Conservation (phyloP, 768 basidiomycete genomes). For the Pholiota microspora region DNA sequence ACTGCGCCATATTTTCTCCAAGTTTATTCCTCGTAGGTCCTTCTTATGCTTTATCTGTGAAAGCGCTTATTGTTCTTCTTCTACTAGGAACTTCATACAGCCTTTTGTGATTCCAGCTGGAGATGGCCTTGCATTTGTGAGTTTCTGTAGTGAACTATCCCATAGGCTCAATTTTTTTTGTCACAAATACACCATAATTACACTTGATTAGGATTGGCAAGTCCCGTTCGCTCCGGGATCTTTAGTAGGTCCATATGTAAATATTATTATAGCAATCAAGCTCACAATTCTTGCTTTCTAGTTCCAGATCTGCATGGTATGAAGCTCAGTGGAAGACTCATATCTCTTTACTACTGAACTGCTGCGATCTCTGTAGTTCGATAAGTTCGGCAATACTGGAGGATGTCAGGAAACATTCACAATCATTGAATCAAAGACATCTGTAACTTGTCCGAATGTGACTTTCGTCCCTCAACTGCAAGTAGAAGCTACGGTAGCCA, state of each 20-base stretch:
- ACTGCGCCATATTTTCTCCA: conserved; percentile 57
- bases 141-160: too few relatives aligned
- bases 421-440: conserved; percentile 42
- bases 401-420: conserved; percentile 61
- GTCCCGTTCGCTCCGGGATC: conserved; percentile 62
- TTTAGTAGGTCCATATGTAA: conserved; percentile 30
- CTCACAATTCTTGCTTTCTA: conserved; percentile 13
- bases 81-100: conserved; percentile 34
- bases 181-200: too few relatives aligned
- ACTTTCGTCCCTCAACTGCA: conserved; percentile 44
- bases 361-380: conserved; percentile 33
- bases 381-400: conserved; percentile 53
- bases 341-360: not conserved
- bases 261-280: not conserved
- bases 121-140: conserved; percentile 41
- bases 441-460: conserved; percentile 48
- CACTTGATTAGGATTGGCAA: conserved; percentile 44
- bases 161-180: too few relatives aligned
- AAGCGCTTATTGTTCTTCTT: too few relatives aligned
- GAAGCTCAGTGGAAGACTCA: not conserved
- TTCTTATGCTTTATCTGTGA: not conserved
- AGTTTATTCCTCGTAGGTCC: conserved; percentile 57
- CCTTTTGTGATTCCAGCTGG: conserved; percentile 55
- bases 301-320: conserved; percentile 63
- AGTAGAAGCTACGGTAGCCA: conserved; percentile 39